A percentile compares a stretch with the other conserved stretches of the same genome.
phyloP scores from a whole-genome alignment of 768 basidiomycete species.

The Nidularia sp. region DNA sequence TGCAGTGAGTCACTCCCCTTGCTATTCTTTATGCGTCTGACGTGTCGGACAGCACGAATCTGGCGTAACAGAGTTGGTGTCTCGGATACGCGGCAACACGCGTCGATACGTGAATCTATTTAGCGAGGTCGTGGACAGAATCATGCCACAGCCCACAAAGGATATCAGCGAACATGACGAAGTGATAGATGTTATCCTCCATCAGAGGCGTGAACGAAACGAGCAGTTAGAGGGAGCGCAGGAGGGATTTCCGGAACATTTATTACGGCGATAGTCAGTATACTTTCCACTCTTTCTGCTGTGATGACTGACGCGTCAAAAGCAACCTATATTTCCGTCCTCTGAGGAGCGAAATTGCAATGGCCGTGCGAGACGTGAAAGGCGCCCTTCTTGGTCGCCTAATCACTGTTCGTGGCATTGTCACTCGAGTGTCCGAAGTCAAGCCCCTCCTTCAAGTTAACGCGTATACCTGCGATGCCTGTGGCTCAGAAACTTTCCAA shows the following conservation, averaged over 20 bases:
- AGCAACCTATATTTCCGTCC: conserved; percentile 96
- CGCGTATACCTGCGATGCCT: conserved; percentile 97
- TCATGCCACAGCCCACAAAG: conserved; percentile 85
- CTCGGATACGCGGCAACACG: conserved; percentile 78
- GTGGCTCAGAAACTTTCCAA: conserved; percentile 98
- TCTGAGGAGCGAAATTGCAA: conserved; percentile 63
- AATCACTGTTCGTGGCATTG: conserved; percentile 96
- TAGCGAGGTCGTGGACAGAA: conserved; percentile 83
- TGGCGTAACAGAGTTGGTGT: conserved; percentile 68
- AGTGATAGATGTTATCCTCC: conserved; percentile 94
- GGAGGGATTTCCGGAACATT: conserved; percentile 83
- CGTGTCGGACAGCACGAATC: conserved; percentile 53
- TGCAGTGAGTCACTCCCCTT: conserved; percentile 37
- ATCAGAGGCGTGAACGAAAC: conserved; percentile 89
- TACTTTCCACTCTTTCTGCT: background rate
- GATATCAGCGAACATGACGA: conserved; percentile 91
- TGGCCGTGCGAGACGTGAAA: conserved; percentile 91
- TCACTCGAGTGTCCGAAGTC: conserved; percentile 98
- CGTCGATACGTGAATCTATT: conserved; percentile 89
- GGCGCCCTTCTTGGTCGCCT: conserved; percentile 84
- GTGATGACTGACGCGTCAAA: conserved; percentile 10
- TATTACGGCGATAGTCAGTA: conserved; percentile 93
- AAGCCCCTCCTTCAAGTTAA: conserved; percentile 96
- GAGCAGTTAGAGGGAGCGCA: conserved; percentile 71
- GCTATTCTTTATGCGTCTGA: conserved; percentile 6